A percentile compares a stretch with the other conserved stretches of the same genome.
Conservation (phyloP, 352 stramenopile genomes). For the Lagenidium giganteum region DNA sequence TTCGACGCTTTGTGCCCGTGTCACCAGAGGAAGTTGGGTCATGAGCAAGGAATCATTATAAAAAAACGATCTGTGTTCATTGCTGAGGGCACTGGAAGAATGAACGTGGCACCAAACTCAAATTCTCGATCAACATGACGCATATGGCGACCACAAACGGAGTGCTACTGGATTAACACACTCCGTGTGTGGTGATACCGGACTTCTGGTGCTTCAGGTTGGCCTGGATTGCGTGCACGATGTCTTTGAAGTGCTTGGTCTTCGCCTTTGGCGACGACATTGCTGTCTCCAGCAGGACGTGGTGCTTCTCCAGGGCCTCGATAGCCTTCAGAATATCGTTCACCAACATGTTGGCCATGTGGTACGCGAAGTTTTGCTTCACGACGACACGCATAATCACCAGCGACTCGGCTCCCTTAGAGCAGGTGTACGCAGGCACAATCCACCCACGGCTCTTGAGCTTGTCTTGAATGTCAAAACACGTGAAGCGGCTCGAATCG, state of each 20-base stretch:
- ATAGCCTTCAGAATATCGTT: slow-evolving; percentile 84
- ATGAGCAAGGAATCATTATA: too few species aligned
- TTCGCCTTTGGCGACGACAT: slow-evolving; percentile 77
- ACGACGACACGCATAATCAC: slow-evolving; percentile 89
- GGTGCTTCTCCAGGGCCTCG: slow-evolving; percentile 72
- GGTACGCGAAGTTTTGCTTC: slow-evolving; percentile 87
- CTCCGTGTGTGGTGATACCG: slow-evolving; percentile 70
- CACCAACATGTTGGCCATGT: slow-evolving; percentile 88
- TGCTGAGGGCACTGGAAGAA: too few species aligned
- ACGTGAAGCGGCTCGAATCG: slow-evolving; percentile 74
- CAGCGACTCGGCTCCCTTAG: slow-evolving; percentile 70
- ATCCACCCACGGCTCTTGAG: slow-evolving; percentile 86
- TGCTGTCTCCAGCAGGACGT: slow-evolving; percentile 64
- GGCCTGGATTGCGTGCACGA: slow-evolving; percentile 57
- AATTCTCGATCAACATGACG: too few species aligned
- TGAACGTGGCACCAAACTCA: too few species aligned
- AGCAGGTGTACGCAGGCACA: slow-evolving; percentile 88
- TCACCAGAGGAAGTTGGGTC: slow-evolving; percentile 66
- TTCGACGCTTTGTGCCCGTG: slow-evolving; percentile 60
- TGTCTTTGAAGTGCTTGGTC: slow-evolving; percentile 60
- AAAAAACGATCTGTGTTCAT: too few species aligned
- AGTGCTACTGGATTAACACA: too few species aligned
- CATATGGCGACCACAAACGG: too few species aligned
- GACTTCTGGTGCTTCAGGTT: slow-evolving; percentile 76
- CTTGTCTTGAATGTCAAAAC: slow-evolving; percentile 90